Conservation (phyloP, 2,329 filamentous ascomycete species). For the Beauveria bassiana region DNA sequence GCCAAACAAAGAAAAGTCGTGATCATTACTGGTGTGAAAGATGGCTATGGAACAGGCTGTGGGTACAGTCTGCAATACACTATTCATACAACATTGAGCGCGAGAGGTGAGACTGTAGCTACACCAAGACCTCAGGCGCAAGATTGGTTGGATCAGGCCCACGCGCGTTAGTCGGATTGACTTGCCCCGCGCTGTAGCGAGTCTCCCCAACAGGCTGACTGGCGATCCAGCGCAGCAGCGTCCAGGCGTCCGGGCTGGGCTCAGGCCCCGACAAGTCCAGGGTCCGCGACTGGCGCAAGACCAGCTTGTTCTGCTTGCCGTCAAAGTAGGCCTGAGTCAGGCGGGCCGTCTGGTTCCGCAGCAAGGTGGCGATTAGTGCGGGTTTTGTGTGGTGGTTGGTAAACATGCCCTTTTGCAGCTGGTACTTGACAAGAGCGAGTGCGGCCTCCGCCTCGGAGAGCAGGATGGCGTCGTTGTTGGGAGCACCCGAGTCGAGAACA, state of each 20-base stretch:
- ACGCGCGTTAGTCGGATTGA: background rate
- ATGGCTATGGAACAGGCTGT: background rate
- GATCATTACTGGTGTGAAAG: background rate
- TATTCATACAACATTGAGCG: background rate
- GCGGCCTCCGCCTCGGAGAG: background rate
- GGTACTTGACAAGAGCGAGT: background rate
- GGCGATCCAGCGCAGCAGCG: conserved; percentile 3
- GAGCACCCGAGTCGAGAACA: background rate
- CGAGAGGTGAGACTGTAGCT: background rate
- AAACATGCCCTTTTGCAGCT: background rate
- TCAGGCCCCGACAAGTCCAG: background rate
- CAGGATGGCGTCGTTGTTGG: background rate
- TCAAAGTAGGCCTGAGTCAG: conserved; percentile 3
- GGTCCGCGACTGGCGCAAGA: background rate
- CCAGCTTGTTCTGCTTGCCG: background rate
- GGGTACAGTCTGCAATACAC: background rate
- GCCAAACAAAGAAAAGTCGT: background rate
- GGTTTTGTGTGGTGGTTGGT: conserved; percentile 4
- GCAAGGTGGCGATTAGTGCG: background rate
- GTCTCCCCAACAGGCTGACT: background rate
- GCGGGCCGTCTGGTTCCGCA: background rate
- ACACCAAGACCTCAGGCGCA: background rate
- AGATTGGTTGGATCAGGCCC: background rate
- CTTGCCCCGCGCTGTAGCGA: background rate
- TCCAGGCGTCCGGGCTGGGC: background rate